Base-by-base conservation (phyloP, 306 rosid genomes). In the Acacia confusa region DNA sequence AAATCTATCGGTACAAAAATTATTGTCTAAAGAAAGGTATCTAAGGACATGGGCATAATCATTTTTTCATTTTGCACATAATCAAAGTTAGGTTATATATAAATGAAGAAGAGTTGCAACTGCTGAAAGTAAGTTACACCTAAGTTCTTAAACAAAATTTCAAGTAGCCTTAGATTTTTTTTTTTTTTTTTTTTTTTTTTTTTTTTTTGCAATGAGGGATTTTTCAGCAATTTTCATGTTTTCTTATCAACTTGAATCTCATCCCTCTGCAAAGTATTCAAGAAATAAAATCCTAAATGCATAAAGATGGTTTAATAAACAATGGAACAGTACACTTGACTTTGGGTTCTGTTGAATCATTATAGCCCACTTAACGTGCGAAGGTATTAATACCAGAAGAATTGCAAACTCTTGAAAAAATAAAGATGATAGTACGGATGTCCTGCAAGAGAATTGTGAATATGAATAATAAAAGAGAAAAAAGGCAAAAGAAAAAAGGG, bases 401-500 rank as follows among this genome's bases (percentile, higher is more conserved):
- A 52, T 11, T 8, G 78, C 6, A 53, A 30, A 36, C n/a, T 11
- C 68, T 32, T 5, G 66, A 12, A 74, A 7, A 74, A 74, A 34
- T 20, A 10, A 17, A 53, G 10, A 36, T 55, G 11, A 34, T 53
- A 32, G 1, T 10, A 65, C 6, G 70, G 27, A n/a, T 55, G 20
- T 6, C 47, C 15, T 9, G 27, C 20, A 28, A 67, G 72, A 34
- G 72, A 9, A 19, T 19, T 19, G 38, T 17, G 47, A 36, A 19
- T 66, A 34, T 58, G 1, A 60, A 82, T 79, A 70, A 47, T 78
- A 76, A 84, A 68, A 72, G 20, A 5, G 5, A 6, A 6, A 17
- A 50, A 50, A 81, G 34, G 76, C 82, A 77, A 57, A 79, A 70
- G 25, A 1, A 0, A 19, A 53, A 53, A 77, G 68, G 67, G 71